Evolutionary conservation across 768 basidiomycete genomes (phyloP), one percentile per base, ranked within the genome.

Genomic region (Agrocybe pediades): DNA sequence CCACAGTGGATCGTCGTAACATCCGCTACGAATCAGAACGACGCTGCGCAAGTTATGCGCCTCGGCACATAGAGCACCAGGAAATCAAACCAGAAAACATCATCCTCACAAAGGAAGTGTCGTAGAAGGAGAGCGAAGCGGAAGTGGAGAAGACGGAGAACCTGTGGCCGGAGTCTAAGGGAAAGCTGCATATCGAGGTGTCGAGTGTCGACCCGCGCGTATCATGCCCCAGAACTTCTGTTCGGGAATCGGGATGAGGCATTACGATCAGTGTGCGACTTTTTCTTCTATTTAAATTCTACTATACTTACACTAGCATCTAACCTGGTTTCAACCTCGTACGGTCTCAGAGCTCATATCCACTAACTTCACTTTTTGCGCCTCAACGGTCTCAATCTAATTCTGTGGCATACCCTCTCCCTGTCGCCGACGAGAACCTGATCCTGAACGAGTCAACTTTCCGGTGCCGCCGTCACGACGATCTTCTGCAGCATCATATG

Each of bases 11-110:
- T 84, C 3, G 79, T 81, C 9, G 71, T 86, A 29, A 88, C 88
- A 64, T 74, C 77, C 13, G 75, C 85, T 4, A 69, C 82, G n/a
- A n/a, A n/a, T n/a, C n/a, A n/a, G n/a, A n/a, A n/a, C n/a, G 2
- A 73, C 73, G 1, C 59, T 65, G 9, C 70, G 71, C 33, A 72
- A 71, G 57, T 76, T 74, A 74, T 49, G 66, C 70, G 8, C 59
- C 68, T 1, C 66, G 71, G 9, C 60, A 64, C 2, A 81, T 96
- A 41, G 90, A 91, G 1, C 95, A 98, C 61, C 77, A 95, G 6
- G 95, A 97, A 66, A 76, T 97, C 60, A 94, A 93, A 49, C 94
- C 95, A 0, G 72, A 79, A 30, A 97, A 97, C 63, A 72, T 95
- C 25, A 76, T 95, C n/a, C 60, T 97, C 6, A 81, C 81, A 0